Evolutionary conservation across 2,329 filamentous ascomycete species (phyloP).

Genomic region (Pyrenophora teres): DNA sequence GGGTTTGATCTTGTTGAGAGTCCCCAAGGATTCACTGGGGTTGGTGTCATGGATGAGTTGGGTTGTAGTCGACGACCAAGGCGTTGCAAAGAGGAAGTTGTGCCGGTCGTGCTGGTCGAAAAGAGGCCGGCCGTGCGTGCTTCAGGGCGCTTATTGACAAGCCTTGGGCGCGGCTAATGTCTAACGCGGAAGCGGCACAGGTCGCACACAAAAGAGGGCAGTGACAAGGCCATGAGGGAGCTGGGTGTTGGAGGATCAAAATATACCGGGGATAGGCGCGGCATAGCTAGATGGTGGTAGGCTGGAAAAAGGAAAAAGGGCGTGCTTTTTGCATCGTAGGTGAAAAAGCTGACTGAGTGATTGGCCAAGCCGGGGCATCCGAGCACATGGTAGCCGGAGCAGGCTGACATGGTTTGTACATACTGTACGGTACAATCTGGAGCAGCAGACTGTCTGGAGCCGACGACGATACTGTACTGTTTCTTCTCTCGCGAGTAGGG

Average conservation of each 20-base stretch:
- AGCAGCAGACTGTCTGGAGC: conserved; percentile 3
- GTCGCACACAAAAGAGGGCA: conserved; percentile 4
- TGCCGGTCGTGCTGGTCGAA: conserved; percentile 10
- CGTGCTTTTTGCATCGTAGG: neutral
- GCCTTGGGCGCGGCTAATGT: conserved; percentile 23
- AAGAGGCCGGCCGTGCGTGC: conserved; percentile 7
- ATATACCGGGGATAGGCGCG: conserved; percentile 1
- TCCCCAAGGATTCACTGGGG: neutral
- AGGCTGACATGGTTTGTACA: neutral
- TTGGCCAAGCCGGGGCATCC: conserved; percentile 16
- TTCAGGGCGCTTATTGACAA: conserved; percentile 11
- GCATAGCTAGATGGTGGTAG: conserved; percentile 4
- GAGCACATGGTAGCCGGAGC: conserved; percentile 20
- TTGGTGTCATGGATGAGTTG: neutral
- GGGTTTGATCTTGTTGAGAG: neutral
- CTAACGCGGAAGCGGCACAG: conserved; percentile 21
- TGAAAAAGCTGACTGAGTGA: neutral
- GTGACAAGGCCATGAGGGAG: conserved; percentile 6
- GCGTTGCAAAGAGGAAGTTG: neutral
- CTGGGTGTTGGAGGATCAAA: conserved; percentile 3
- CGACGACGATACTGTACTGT: no score
- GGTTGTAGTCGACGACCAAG: neutral
- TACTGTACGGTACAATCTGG: conserved; percentile 9
- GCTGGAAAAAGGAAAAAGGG: conserved; percentile 1
- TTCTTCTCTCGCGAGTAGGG: neutral